phyloP scores from a whole-genome alignment of 306 rosid species.

The Casuarina cunninghamiana region DNA sequence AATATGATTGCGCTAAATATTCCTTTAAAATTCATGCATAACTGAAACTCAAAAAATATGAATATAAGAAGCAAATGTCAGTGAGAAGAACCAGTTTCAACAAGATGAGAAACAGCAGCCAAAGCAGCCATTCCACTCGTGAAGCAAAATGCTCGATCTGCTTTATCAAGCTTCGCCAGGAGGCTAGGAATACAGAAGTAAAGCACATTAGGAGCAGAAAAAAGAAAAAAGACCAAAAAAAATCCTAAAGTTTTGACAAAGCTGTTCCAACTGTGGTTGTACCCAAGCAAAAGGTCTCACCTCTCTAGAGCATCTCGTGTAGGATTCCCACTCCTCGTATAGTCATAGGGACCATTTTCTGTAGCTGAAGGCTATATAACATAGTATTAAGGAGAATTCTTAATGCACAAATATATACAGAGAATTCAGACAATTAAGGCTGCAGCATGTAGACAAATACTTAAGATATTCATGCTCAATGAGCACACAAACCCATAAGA shows the following conservation, averaged over 20 bases:
- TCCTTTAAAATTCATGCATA: neutral
- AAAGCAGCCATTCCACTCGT: conserved; percentile 99
- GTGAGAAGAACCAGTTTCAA: conserved; percentile 57
- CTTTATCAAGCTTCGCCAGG: conserved; percentile 85
- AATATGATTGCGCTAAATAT: neutral
- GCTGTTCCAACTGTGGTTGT: conserved; percentile 9
- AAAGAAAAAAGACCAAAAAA: conserved; percentile 21
- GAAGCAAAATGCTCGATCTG: conserved; percentile 91
- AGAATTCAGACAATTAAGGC: conserved; percentile 9
- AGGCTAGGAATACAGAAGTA: conserved; percentile 49
- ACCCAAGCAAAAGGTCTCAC: conserved; percentile 38
- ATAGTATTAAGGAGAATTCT: conserved; percentile 10
- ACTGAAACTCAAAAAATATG: neutral
- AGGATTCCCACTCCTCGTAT: conserved; percentile 96
- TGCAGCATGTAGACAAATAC: neutral
- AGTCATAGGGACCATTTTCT: conserved; percentile 88
- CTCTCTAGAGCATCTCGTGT: conserved; percentile 84
- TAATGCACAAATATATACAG: conserved; percentile 13
- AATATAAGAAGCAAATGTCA: conserved; percentile 21
- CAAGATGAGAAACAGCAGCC: conserved; percentile 76
- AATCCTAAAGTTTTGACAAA: conserved; percentile 2
- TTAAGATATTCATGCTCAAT: neutral
- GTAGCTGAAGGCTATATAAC: conserved; percentile 75
- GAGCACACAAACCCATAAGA: neutral
- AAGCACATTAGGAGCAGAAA: conserved; percentile 22